Conservation (phyloP, 495 filamentous ascomycete species). For the Xylaria sp. region DNA sequence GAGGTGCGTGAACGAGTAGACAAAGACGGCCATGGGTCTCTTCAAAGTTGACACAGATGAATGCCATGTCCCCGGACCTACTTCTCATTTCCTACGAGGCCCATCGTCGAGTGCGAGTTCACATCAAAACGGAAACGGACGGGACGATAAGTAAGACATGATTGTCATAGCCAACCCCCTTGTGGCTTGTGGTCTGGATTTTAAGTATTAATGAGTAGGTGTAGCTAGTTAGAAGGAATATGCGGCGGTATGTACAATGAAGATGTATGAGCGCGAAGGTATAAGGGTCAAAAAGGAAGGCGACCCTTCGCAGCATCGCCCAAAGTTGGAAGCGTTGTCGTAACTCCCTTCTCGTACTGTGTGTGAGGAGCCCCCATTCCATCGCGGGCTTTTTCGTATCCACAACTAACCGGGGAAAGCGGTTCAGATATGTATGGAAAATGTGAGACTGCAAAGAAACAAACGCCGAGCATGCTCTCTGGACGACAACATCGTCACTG, state of each 20-base stretch:
- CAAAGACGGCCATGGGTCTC: not conserved
- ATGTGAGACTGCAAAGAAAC: slow-evolving; percentile 8
- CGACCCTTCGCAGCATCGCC: not conserved
- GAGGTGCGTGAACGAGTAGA: not conserved
- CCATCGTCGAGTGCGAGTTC: not conserved
- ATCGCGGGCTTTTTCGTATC: slow-evolving; percentile 1
- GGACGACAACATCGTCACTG: slow-evolving; percentile 8
- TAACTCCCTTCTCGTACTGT: slow-evolving; percentile 11
- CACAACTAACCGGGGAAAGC: not conserved
- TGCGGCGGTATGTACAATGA: slow-evolving; percentile 25
- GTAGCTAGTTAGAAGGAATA: slow-evolving; percentile 20
- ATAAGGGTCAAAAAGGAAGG: not conserved
- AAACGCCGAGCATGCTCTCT: slow-evolving; percentile 27
- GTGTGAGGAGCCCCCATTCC: not conserved
- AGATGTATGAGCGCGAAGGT: not conserved
- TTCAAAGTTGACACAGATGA: not conserved
- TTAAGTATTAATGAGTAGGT: slow-evolving; percentile 26
- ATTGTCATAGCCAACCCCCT: slow-evolving; percentile 6
- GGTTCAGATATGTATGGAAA: slow-evolving; percentile 14
- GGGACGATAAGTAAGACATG: not conserved
- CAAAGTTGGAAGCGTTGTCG: not conserved
- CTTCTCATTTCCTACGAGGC: not conserved
- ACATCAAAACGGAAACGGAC: not conserved
- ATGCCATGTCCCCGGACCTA: not conserved
- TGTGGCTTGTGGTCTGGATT: slow-evolving; percentile 2